phyloP scores from a whole-genome alignment of 2,329 filamentous ascomycete genomes.

The Pyrenochaeta sp. region DNA sequence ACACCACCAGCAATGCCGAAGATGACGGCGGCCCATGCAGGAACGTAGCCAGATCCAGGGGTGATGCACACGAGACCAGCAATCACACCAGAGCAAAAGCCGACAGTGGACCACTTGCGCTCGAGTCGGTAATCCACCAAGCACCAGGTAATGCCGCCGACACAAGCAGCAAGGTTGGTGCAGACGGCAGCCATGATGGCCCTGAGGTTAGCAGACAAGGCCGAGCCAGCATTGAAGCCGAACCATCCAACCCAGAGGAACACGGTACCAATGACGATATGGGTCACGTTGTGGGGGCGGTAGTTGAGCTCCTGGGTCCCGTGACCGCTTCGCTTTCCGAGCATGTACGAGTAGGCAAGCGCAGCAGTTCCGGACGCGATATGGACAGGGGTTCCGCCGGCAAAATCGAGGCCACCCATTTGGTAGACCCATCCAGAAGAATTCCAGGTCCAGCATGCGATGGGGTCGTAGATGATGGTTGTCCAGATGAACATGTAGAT shows the following conservation, averaged over 20 bases:
- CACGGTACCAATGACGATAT: constrained; percentile 90
- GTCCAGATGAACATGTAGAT: constrained; percentile 95
- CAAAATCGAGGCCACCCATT: constrained; percentile 86
- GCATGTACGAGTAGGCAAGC: constrained; percentile 89
- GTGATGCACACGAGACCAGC: constrained; percentile 86
- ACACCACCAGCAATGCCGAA: constrained; percentile 79
- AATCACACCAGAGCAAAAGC: constrained; percentile 90
- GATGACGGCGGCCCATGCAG: constrained; percentile 82
- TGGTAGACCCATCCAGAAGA: constrained; percentile 78
- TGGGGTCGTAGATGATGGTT: constrained; percentile 88
- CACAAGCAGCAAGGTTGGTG: constrained; percentile 84
- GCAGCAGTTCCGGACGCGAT: constrained; percentile 85
- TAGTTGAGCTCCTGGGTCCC: constrained; percentile 90
- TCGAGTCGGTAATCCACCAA: constrained; percentile 88
- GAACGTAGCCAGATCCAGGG: constrained; percentile 85
- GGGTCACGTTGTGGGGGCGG: constrained; percentile 90
- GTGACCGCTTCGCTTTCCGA: constrained; percentile 85
- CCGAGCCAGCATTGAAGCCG: constrained; percentile 90
- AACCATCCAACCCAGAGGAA: constrained; percentile 98
- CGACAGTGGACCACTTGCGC: constrained; percentile 90
- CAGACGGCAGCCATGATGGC: constrained; percentile 87
- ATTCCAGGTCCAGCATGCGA: constrained; percentile 97
- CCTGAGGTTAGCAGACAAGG: constrained; percentile 80
- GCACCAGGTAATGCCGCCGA: constrained; percentile 89
- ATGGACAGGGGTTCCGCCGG: constrained; percentile 89